Base-by-base conservation (phyloP, 768 basidiomycete species). In the Lactifluus hygrophoroides region DNA sequence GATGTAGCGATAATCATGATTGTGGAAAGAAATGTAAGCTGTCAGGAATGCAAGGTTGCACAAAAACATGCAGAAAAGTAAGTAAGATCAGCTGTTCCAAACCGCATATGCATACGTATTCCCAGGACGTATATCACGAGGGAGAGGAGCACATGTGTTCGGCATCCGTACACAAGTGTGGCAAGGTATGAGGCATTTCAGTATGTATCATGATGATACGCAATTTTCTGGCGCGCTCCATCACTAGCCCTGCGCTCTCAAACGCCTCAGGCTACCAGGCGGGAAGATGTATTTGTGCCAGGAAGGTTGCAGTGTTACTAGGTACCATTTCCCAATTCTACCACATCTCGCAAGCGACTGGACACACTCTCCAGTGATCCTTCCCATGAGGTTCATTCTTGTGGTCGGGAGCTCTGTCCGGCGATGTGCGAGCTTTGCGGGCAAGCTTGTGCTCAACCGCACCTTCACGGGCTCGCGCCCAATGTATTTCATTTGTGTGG, bases 131-230 rank as follows among this genome's bases (percentile, higher is more conserved):
- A 5, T 73, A 72, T n/a, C 82, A 84, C 52, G 30, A 51, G 1
- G 81, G 75, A 3, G 74, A 72, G 0, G 76, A 74, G n/a, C n/a
- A n/a, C n/a, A n/a, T n/a, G n/a, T n/a, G n/a, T n/a, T n/a, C n/a
- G n/a, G n/a, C n/a, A n/a, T 7, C 84, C 85, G 64, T 75, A 1
- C 84, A 85, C 58, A 75, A 75, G 30, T 85, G 84, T 54, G 82
- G 81, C 21, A 67, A 76, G 75, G 83, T 49, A 49, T 78, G 56
- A 58, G 69, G 34, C n/a, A 30, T 38, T 17, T 6, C n/a, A n/a
- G n/a, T n/a, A n/a, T 57, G 56, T 42, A 11, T 4, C 16, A 25
- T 23, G 11, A 17, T 63, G 8, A 5, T n/a, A 27, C 3, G 19
- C n/a, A 19, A 25, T 23, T 35, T 28, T 34, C 48, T 4, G 30